These are phyloP conservation scores for Aspergillus vadensis DNA, from an alignment of 2,329 filamentous ascomycete genomes.

Conservation along the genomic window DNA sequence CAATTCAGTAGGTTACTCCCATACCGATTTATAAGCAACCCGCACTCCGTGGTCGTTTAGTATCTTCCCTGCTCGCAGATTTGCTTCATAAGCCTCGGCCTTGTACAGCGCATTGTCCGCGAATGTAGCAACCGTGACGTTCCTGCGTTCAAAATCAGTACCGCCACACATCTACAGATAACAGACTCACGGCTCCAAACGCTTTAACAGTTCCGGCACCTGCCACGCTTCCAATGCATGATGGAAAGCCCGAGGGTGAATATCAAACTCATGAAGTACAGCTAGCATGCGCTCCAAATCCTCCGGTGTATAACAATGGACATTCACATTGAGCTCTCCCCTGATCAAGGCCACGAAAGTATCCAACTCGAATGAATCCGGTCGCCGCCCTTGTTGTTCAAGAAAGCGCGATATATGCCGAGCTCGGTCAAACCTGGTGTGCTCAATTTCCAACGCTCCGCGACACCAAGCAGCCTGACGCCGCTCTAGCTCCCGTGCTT, in stretches of 20 bases:
- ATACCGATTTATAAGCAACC: conserved; percentile 68
- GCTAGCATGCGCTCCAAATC: conserved; percentile 66
- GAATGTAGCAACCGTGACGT: conserved; percentile 61
- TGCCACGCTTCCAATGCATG: conserved; percentile 69
- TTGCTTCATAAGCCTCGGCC: conserved; percentile 65
- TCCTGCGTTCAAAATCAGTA: neutral
- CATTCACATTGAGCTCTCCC: conserved; percentile 69
- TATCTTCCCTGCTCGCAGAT: conserved; percentile 66
- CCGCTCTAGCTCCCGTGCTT: conserved; percentile 21
- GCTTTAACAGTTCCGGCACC: conserved; percentile 58
- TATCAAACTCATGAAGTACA: conserved; percentile 69
- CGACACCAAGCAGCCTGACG: neutral
- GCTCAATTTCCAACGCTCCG: neutral
- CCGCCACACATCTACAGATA: accelerated
- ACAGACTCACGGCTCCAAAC: neutral
- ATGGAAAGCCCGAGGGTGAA: conserved; percentile 67
- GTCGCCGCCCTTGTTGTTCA: neutral
- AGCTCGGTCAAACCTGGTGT: neutral
- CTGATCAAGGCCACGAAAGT: conserved; percentile 63
- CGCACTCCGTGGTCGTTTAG: conserved; percentile 67
- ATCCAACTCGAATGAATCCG: conserved; percentile 61
- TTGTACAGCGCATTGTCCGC: conserved; percentile 76
- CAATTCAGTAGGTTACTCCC: conserved; percentile 13
- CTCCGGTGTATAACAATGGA: conserved; percentile 70
- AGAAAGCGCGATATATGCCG: neutral